phyloP scores from a whole-genome alignment of 2,329 filamentous ascomycete genomes.

The Westerdykella aurantiaca region DNA sequence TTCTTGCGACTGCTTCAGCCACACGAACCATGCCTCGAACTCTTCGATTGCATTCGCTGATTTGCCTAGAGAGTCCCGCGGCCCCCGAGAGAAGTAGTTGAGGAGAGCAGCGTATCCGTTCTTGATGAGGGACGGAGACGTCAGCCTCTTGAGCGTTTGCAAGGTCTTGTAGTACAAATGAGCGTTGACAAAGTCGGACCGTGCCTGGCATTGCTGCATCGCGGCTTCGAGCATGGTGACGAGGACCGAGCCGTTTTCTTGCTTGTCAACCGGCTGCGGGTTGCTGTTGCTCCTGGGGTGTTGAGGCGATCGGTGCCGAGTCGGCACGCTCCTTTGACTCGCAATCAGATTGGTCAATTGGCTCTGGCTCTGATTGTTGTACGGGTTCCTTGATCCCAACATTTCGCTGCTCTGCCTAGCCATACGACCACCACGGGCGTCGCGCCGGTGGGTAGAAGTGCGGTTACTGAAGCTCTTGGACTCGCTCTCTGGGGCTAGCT shows the following conservation, averaged over 20 bases:
- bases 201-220: slow-evolving; percentile 67
- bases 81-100: slow-evolving; percentile 67
- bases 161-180: slow-evolving; percentile 82
- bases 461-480: slow-evolving; percentile 66
- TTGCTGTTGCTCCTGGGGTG: slow-evolving; percentile 40
- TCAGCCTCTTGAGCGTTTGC: slow-evolving; percentile 62
- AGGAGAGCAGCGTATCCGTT: slow-evolving; percentile 67
- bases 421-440: slow-evolving; percentile 22
- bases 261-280: slow-evolving; percentile 25
- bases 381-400: slow-evolving; percentile 50
- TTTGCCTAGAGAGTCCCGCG: slow-evolving; percentile 62
- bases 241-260: slow-evolving; percentile 48
- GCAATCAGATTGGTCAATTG: slow-evolving; percentile 37
- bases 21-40: slow-evolving; percentile 75
- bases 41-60: slow-evolving; percentile 69
- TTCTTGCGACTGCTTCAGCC: slow-evolving; percentile 76
- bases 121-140: slow-evolving; percentile 55
- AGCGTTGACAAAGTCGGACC: slow-evolving; percentile 76
- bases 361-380: slow-evolving; percentile 32
- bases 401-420: slow-evolving; percentile 21
- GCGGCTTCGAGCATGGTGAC: slow-evolving; percentile 71
- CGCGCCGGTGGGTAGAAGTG: slow-evolving; percentile 46
- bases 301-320: slow-evolving; percentile 34
- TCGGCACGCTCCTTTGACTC: slow-evolving; percentile 31
- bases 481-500: slow-evolving; percentile 54